phyloP scores from a whole-genome alignment of 2,329 filamentous ascomycete species.

The Xylariaceae sp. region DNA sequence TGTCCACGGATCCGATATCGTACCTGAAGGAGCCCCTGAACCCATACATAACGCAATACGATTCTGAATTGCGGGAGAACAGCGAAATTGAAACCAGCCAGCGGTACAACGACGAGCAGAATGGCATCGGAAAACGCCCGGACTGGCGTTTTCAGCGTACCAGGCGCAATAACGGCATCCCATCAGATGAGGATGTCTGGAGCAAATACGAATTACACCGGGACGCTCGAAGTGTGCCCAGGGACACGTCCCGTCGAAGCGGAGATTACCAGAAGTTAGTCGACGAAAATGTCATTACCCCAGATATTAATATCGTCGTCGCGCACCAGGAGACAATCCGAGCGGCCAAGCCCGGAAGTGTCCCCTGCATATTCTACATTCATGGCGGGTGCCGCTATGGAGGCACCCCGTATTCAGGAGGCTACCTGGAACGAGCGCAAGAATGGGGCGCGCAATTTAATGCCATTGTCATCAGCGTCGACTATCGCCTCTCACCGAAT shows the following conservation, averaged over 20 bases:
- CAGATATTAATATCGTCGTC: conserved; percentile 12
- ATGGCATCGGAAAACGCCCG: conserved; percentile 6
- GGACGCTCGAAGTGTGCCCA: conserved; percentile 7
- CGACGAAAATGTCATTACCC: conserved; percentile 7
- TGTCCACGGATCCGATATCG: conserved; percentile 4
- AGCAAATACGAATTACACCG: conserved; percentile 6
- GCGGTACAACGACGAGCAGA: conserved; percentile 10
- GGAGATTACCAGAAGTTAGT: conserved; percentile 7
- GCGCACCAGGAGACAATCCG: neutral
- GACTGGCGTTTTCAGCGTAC: conserved; percentile 17
- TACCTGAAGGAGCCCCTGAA: conserved; percentile 14
- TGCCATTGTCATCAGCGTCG: conserved; percentile 17
- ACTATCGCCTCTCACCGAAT: conserved; percentile 19
- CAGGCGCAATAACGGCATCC: conserved; percentile 7
- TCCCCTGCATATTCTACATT: conserved; percentile 20
- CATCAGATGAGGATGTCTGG: conserved; percentile 8
- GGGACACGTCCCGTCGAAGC: conserved; percentile 2
- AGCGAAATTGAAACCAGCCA: conserved; percentile 11
- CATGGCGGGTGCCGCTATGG: conserved; percentile 18
- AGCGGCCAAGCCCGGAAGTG: conserved; percentile 3
- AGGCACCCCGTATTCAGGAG: conserved; percentile 15
- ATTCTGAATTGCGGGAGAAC: conserved; percentile 4
- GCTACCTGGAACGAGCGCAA: conserved; percentile 8
- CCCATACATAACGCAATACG: conserved; percentile 13
- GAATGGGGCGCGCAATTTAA: conserved; percentile 11